Percentiles rank a stretch among this genome's conserved stretches.
Conservation (phyloP, 495 filamentous ascomycete species). For the Penicillium angulare region DNA sequence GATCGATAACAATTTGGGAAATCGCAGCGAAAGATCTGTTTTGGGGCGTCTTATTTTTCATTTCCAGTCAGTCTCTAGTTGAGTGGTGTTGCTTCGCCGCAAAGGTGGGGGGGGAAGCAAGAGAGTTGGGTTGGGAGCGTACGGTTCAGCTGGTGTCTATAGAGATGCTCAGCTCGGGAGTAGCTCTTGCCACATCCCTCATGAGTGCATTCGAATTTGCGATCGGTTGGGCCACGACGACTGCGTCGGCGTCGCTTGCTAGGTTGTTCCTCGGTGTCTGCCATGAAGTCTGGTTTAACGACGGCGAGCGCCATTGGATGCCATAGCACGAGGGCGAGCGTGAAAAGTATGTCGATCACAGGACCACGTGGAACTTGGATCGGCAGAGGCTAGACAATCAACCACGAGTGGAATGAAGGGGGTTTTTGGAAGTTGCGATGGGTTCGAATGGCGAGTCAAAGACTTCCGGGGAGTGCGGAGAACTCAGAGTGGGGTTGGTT, state of each 20-base stretch:
- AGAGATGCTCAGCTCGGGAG: slow-evolving; percentile 94
- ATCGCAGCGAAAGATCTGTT: slow-evolving; percentile 94
- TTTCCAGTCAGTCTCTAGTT: not conserved
- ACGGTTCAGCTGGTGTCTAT: slow-evolving; percentile 96
- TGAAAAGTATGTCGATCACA: not conserved
- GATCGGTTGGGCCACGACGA: slow-evolving; percentile 78
- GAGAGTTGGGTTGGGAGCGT: slow-evolving; percentile 31
- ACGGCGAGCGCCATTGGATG: slow-evolving; percentile 21
- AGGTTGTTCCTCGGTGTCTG: slow-evolving; percentile 24
- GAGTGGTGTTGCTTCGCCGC: not conserved
- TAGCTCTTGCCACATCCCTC: slow-evolving; percentile 94
- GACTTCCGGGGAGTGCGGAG: slow-evolving; percentile 8
- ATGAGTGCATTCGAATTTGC: slow-evolving; percentile 90
- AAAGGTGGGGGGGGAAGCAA: not conserved
- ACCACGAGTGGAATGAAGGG: not conserved
- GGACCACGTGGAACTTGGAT: not conserved
- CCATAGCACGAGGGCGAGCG: slow-evolving; percentile 9
- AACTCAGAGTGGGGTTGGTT: slow-evolving; percentile 6
- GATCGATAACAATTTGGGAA: slow-evolving; percentile 86
- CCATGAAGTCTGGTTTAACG: slow-evolving; percentile 26
- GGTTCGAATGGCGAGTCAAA: too few relatives aligned
- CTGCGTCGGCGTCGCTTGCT: slow-evolving; percentile 30
- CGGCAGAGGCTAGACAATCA: too few relatives aligned
- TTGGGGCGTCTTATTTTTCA: slow-evolving; percentile 66
- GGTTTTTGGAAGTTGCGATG: not conserved